Evolutionary conservation across 164 flowering plant species (phyloP).

Genomic region (Vitis cinerea): DNA sequence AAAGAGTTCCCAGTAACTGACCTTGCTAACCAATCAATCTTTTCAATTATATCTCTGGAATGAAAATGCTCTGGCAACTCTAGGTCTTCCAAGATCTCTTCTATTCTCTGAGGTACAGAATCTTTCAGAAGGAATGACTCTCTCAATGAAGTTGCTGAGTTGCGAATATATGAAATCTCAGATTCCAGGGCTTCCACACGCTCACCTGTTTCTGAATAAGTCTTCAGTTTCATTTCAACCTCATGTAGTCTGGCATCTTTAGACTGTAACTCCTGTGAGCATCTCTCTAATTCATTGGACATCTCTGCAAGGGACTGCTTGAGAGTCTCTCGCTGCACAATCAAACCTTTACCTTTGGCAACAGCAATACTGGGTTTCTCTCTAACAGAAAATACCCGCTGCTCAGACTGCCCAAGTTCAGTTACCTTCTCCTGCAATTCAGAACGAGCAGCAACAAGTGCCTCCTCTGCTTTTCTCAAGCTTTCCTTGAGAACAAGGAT

Average conservation of each 20-base stretch:
- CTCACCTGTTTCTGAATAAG: conserved; percentile 89
- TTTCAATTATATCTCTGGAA: conserved; percentile 74
- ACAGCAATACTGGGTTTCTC: conserved; percentile 98
- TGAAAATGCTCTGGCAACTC: conserved; percentile 94
- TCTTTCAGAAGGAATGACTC: conserved; percentile 95
- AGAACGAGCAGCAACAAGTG: conserved; percentile 30
- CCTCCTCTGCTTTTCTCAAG: conserved; percentile 47
- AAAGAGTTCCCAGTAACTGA: conserved; percentile 57
- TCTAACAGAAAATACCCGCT: conserved; percentile 74
- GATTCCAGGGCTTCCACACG: conserved; percentile 98
- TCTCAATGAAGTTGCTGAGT: conserved; percentile 89
- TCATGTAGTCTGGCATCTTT: conserved; percentile 66
- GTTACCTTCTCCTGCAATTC: conserved; percentile 53
- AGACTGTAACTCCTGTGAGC: conserved; percentile 66
- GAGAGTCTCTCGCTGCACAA: conserved; percentile 84
- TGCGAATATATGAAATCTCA: conserved; percentile 94
- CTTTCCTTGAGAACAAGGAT: conserved; percentile 49
- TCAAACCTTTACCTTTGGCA: conserved; percentile 90
- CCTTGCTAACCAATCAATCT: conserved; percentile 87
- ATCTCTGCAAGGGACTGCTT: conserved; percentile 78
- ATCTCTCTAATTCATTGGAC: conserved; percentile 70
- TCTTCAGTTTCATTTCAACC: conserved; percentile 63
- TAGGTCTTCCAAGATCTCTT: conserved; percentile 88
- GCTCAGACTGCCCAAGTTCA: conserved; percentile 92
- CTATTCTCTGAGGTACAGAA: conserved; percentile 90